Evolutionary conservation across 2,329 filamentous ascomycete genomes (phyloP).

Genomic region (Fusarium sp.): DNA sequence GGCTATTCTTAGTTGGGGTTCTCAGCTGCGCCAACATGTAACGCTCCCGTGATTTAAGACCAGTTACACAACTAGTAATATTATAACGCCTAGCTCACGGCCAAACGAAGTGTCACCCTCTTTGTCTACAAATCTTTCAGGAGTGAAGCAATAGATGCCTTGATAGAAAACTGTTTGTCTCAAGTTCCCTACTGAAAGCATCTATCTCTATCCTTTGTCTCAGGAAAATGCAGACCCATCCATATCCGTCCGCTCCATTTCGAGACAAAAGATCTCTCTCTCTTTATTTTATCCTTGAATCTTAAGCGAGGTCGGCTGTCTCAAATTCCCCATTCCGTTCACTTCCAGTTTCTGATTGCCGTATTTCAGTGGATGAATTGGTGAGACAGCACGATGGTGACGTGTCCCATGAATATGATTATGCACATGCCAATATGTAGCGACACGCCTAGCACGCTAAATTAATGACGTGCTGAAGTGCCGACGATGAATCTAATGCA

Average conservation of each 20-base stretch:
- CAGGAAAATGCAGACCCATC: conserved; percentile 2
- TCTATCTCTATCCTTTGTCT: conserved; percentile 7
- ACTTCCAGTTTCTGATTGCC: conserved; percentile 15
- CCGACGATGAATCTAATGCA: conserved; percentile 1
- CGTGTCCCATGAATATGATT: conserved; percentile 3
- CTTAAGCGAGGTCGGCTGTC: conserved; percentile 35
- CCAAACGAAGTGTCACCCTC: neutral
- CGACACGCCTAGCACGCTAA: neutral
- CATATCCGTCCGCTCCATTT: conserved; percentile 8
- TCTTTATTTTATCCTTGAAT: conserved; percentile 6
- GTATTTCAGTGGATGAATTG: neutral
- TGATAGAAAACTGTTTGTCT: neutral
- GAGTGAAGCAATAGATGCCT: neutral
- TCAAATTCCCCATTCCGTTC: conserved; percentile 20
- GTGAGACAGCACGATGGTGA: neutral
- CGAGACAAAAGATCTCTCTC: conserved; percentile 13
- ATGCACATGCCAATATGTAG: neutral
- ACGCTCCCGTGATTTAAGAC: neutral
- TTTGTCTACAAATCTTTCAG: neutral
- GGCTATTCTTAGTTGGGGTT: neutral
- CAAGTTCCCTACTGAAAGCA: conserved; percentile 4
- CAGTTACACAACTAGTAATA: conserved; percentile 1
- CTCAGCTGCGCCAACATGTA: neutral
- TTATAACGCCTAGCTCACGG: no score
- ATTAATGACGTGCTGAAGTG: conserved; percentile 1